Base-by-base conservation (phyloP, 768 basidiomycete genomes). In the Suillus discolor region DNA sequence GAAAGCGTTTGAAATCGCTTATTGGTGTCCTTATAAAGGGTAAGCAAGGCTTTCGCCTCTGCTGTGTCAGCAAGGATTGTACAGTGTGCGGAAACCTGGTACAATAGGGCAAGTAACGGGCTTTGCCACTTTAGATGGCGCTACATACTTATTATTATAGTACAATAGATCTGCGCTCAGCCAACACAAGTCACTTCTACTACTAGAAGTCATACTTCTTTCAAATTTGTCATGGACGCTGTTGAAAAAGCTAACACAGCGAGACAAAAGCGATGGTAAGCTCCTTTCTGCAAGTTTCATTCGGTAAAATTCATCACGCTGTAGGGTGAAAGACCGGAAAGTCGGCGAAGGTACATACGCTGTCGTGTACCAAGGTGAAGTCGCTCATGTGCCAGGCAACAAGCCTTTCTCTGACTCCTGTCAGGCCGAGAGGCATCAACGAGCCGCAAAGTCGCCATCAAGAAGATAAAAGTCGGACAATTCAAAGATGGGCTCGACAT, bases 401-500 rank as follows among this genome's bases (percentile, higher is more conserved):
- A 60, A 65, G 67, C 60, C 36, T 67, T 66, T 62, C 65, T 61
- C 39, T 66, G 7, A 34, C 45, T 31, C 25, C 34, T 36, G 57
- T 51, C 68, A 95, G 94, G 93, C 31, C 83, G 89, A 68, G 91
- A 94, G 71, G 82, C 85, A 20, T 80, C 87, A 0, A 93, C 92
- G 3, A 88, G 88, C 38, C 82, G 89, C n/a, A 92, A 90, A 78
- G 89, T 98, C 0, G 97, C 97, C 64, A 97, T 99, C 71, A 99
- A 99, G 82, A 99, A 99, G 79, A 97, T 97, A 70, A 97, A 97
- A 73, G 91, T 96, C 16, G 95, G 96, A 6, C 92, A 93, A 71
- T 96, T 97, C 83, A 97, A 96, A 76, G 97, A 99, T 78, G 97
- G 97, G 15, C 84, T 99, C 41, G 97, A 99, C 79, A 98, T 99